Evolutionary conservation across 2,329 filamentous ascomycete genomes (phyloP).

Genomic region (Penicillium nordicum): DNA sequence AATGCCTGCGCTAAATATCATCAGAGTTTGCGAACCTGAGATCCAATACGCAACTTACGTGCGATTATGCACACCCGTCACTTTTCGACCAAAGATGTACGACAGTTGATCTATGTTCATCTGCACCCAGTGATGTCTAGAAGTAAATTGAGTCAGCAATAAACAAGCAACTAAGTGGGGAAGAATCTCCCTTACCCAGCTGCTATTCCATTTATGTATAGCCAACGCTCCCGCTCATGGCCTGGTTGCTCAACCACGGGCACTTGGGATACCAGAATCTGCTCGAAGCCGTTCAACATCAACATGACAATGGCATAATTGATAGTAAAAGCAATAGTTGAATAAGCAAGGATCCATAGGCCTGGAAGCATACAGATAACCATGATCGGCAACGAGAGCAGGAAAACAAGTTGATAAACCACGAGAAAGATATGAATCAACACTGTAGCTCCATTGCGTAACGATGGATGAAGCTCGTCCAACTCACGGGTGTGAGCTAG

Average conservation of each 20-base stretch:
- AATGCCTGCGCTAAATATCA: conserved; percentile 51
- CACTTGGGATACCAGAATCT: conserved; percentile 42
- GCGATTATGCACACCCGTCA: conserved; percentile 71
- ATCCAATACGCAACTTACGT: conserved; percentile 47
- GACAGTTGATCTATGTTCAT: conserved; percentile 68
- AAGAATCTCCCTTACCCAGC: conserved; percentile 30
- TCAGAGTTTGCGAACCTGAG: not conserved
- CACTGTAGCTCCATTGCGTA: conserved; percentile 56
- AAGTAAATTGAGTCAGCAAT: conserved; percentile 6
- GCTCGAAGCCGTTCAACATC: conserved; percentile 46
- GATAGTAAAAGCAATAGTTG: conserved; percentile 24
- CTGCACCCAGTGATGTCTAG: conserved; percentile 56
- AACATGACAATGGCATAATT: conserved; percentile 32
- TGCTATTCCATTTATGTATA: conserved; percentile 73
- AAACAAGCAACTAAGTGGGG: conserved; percentile 36
- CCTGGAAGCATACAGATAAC: conserved; percentile 46
- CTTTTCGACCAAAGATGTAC: conserved; percentile 66
- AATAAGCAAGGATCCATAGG: conserved; percentile 28
- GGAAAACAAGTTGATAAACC: conserved; percentile 58
- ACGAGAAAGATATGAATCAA: conserved; percentile 57
- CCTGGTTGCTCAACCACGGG: conserved; percentile 30
- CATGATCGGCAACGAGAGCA: conserved; percentile 55
- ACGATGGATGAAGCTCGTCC: conserved; percentile 62
- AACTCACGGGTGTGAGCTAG: conserved; percentile 53
- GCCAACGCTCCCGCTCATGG: conserved; percentile 66